These are phyloP conservation scores for Ogataea pignaliae DNA, from an alignment of 805 yeast species.

Conservation along the genomic window DNA sequence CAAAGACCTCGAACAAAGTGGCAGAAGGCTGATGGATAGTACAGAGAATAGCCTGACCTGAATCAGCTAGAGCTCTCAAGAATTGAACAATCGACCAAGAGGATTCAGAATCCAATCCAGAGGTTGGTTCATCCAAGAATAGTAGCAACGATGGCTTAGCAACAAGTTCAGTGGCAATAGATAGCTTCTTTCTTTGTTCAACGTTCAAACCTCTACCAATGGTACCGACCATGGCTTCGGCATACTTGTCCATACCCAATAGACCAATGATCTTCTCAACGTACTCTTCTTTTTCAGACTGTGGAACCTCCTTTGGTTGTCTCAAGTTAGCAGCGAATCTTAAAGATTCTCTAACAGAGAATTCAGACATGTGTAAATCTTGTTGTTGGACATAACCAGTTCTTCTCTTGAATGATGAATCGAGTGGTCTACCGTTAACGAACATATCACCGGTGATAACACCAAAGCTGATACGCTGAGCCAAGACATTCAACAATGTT, in stretches of 20 bases:
- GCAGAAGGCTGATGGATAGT: slow-evolving; percentile 53
- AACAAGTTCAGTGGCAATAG: slow-evolving; percentile 52
- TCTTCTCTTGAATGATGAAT: slow-evolving; percentile 46
- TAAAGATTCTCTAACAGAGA: slow-evolving; percentile 49
- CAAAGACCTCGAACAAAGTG: slow-evolving; percentile 39
- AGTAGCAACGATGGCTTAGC: slow-evolving; percentile 49
- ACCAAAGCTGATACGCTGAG: slow-evolving; percentile 49
- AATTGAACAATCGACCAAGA: slow-evolving; percentile 55
- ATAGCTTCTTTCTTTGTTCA: slow-evolving; percentile 48
- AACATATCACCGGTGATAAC: slow-evolving; percentile 53
- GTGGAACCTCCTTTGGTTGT: slow-evolving; percentile 36
- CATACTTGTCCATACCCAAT: slow-evolving; percentile 39
- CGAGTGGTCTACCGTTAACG: slow-evolving; percentile 48
- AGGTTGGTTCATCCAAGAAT: slow-evolving; percentile 58
- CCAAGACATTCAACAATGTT: slow-evolving; percentile 47
- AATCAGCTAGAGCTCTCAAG: slow-evolving; percentile 43
- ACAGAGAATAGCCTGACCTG: slow-evolving; percentile 53
- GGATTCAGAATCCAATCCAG: slow-evolving; percentile 54
- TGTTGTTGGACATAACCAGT: slow-evolving; percentile 56
- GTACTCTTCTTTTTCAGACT: slow-evolving; percentile 36
- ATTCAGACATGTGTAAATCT: slow-evolving; percentile 46
- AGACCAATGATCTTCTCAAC: slow-evolving; percentile 38
- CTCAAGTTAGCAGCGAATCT: slow-evolving; percentile 48
- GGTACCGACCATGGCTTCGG: slow-evolving; percentile 47
- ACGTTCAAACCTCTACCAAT: slow-evolving; percentile 48